Conservation (phyloP, 441 rosid species). For the Raphanus hybrid region DNA sequence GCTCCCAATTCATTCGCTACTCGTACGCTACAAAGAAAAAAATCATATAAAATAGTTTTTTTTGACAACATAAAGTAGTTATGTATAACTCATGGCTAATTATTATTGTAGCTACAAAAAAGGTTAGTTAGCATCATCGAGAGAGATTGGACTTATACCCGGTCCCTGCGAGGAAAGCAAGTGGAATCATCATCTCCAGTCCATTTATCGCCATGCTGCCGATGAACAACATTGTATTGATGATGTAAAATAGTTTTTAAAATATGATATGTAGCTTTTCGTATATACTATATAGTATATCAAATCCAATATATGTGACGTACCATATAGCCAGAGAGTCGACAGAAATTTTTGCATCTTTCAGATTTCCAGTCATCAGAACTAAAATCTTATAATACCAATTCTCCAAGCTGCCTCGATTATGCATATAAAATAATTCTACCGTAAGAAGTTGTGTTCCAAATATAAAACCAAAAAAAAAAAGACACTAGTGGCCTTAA, state of each 20-base stretch:
- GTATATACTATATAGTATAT: no score
- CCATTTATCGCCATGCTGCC: slow-evolving; percentile 75
- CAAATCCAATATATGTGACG: slow-evolving; percentile 2
- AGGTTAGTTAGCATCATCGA: no score
- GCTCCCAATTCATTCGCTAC: slow-evolving; percentile 82
- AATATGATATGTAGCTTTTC: not conserved
- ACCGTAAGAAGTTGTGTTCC: slow-evolving; percentile 18
- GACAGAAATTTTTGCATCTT: slow-evolving; percentile 62
- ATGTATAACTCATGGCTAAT: not conserved
- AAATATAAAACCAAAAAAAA: no score
- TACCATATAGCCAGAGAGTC: slow-evolving; percentile 76
- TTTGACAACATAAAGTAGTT: not conserved
- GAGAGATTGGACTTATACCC: slow-evolving; percentile 41
- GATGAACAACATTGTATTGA: not conserved
- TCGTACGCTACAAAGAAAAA: slow-evolving; percentile 54
- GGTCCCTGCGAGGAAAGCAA: slow-evolving; percentile 70
- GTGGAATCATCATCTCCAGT: slow-evolving; percentile 80
- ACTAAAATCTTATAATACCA: slow-evolving; percentile 77
- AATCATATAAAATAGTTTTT: not conserved
- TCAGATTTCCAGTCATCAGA: slow-evolving; percentile 66
- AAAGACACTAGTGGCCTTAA: not conserved
- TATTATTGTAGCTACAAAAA: not conserved
- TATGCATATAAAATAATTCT: not conserved
- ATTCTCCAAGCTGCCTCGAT: slow-evolving; percentile 60
- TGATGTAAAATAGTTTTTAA: not conserved